Evolutionary conservation across 352 stramenopile species (phyloP).

Genomic region (Pythium monospermum): DNA sequence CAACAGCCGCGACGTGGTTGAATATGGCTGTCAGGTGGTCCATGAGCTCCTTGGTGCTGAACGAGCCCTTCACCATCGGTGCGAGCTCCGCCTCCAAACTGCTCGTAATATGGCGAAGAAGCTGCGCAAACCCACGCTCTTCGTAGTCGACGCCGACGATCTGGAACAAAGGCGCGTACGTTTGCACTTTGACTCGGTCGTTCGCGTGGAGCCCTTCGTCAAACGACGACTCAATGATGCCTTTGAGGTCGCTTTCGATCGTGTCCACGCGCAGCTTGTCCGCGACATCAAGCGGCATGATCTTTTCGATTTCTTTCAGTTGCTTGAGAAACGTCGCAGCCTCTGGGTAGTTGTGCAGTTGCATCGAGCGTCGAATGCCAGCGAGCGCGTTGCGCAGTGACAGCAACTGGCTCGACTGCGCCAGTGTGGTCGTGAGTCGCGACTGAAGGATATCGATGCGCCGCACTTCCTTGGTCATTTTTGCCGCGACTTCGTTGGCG

Average conservation of each 20-base stretch:
- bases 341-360: constrained; percentile 62
- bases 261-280: constrained; percentile 82
- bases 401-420: constrained; percentile 66
- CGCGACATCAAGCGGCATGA: constrained; percentile 73
- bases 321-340: constrained; percentile 70
- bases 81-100: constrained; percentile 31
- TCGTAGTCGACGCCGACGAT: constrained; percentile 64
- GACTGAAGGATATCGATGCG: constrained; percentile 79
- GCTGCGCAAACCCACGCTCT: constrained; percentile 49
- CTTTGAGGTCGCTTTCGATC: constrained; percentile 80
- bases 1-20: constrained; percentile 63
- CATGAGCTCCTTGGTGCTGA: constrained; percentile 74
- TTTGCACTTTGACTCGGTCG: constrained; percentile 44
- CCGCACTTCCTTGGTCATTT: constrained; percentile 85
- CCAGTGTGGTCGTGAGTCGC: constrained; percentile 50
- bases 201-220: constrained; percentile 40
- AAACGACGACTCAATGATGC: constrained; percentile 66
- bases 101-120: constrained; percentile 43
- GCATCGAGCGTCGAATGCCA: constrained; percentile 70
- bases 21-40: constrained; percentile 70
- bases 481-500: constrained; percentile 85
- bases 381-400: constrained; percentile 73
- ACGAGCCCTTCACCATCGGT: constrained; percentile 35
- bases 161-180: constrained; percentile 76
- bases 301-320: constrained; percentile 66